phyloP scores from a whole-genome alignment of 106 monocot species.

The Xerophyta viscosa region DNA sequence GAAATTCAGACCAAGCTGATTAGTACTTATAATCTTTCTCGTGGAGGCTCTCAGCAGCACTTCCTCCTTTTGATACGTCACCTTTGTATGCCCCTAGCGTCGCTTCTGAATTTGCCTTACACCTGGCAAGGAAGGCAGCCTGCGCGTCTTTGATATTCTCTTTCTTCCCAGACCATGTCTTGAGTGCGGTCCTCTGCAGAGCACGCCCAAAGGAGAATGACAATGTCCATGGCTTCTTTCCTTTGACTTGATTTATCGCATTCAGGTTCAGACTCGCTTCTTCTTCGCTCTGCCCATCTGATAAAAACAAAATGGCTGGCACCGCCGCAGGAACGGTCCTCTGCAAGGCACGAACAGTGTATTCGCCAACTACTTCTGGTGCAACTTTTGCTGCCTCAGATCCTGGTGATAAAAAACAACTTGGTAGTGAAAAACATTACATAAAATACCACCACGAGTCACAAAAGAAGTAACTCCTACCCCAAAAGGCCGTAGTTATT shows the following conservation, averaged over 20 bases:
- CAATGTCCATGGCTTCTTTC: slow-evolving; percentile 34
- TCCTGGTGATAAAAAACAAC: too few species aligned
- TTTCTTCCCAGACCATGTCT: slow-evolving; percentile 27
- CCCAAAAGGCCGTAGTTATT: too few species aligned
- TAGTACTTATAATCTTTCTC: too few species aligned
- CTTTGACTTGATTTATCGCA: slow-evolving; percentile 27
- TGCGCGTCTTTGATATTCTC: slow-evolving; percentile 26
- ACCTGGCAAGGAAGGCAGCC: slow-evolving; percentile 23
- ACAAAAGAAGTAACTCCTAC: too few species aligned
- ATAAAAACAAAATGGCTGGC: slow-evolving; percentile 28
- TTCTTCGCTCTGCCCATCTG: slow-evolving; percentile 39
- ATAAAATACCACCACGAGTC: too few species aligned
- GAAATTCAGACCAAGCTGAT: too few species aligned
- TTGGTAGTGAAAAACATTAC: too few species aligned
- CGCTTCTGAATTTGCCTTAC: slow-evolving; percentile 35
- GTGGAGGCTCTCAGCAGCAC: too few species aligned
- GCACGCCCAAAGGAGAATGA: slow-evolving; percentile 33
- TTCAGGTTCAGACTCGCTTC: slow-evolving; percentile 34
- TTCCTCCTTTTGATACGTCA: too few species aligned
- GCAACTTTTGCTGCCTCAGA: slow-evolving; percentile 31
- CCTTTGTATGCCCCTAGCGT: slow-evolving; percentile 39
- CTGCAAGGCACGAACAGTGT: slow-evolving; percentile 20
- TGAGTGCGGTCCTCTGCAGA: slow-evolving; percentile 25
- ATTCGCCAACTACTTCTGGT: slow-evolving; percentile 26
- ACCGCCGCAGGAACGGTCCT: slow-evolving; percentile 31